Percentiles rank a stretch among this genome's conserved stretches.
These are phyloP conservation scores for Ogataea siamensis DNA, from an alignment of 805 yeast species.

Conservation along the genomic window DNA sequence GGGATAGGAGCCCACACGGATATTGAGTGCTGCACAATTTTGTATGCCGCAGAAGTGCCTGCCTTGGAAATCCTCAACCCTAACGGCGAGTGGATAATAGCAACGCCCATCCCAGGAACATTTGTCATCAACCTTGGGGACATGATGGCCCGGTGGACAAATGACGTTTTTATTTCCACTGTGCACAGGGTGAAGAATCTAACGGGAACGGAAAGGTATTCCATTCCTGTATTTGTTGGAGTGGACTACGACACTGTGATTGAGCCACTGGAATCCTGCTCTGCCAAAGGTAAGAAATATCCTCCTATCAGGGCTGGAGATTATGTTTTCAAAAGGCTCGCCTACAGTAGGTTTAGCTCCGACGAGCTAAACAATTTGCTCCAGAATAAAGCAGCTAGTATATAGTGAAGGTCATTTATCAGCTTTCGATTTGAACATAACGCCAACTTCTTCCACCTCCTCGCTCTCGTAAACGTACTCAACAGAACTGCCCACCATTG, in stretches of 20 bases:
- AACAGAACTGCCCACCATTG: slow-evolving; percentile 10
- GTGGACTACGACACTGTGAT: slow-evolving; percentile 7
- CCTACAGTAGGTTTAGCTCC: no score
- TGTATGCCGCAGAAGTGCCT: slow-evolving; percentile 21
- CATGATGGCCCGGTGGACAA: slow-evolving; percentile 11
- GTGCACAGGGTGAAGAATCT: slow-evolving; percentile 16
- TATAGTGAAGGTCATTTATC: neutral
- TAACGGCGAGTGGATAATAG: slow-evolving; percentile 15
- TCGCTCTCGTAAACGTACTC: slow-evolving; percentile 9
- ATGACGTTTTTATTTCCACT: slow-evolving; percentile 14
- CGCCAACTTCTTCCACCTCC: slow-evolving; percentile 11
- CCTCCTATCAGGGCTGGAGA: slow-evolving; percentile 12
- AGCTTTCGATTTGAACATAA: neutral
- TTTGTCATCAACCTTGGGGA: slow-evolving; percentile 15
- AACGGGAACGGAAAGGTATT: slow-evolving; percentile 13
- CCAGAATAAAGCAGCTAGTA: no score
- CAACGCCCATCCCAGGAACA: slow-evolving; percentile 10
- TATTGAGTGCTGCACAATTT: slow-evolving; percentile 31
- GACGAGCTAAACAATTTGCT: no score
- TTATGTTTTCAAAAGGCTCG: no score
- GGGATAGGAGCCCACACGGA: slow-evolving; percentile 38
- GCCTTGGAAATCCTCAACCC: slow-evolving; percentile 14
- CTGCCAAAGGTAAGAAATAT: slow-evolving; percentile 10
- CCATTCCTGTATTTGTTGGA: slow-evolving; percentile 14
- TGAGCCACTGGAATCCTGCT: slow-evolving; percentile 10